Evolutionary conservation across 441 rosid species (phyloP), one percentile per base, ranked within the genome.

Genomic region (Populus tomentosa): DNA sequence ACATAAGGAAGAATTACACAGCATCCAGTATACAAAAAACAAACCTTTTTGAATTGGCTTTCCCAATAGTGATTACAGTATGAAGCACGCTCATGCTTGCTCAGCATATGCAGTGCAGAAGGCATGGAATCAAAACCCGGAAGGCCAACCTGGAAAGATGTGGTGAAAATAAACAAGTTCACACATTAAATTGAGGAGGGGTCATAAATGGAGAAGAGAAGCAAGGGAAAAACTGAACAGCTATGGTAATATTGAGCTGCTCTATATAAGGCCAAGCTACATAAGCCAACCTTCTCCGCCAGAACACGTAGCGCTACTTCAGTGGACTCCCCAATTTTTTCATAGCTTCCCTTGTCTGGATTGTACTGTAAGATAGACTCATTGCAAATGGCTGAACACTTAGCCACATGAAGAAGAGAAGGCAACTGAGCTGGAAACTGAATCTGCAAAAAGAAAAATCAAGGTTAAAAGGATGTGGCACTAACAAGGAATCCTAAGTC

Each of bases 81-180:
- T 28, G 99, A 94, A 28, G 98, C 99, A 72, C 98, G 98, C 76
- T 92, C 98, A 84, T 92, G 98, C 82, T 92, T 96, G 90, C 96
- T 96, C 81, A 96, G 87, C 91, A 92, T 84, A 79, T 92, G 86
- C 82, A 96, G 84, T 63, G 98, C 91, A 86, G 93, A 91, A 84
- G 98, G 94, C 97, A 96, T 91, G 78, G 98, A 92, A 87, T 96
- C 98, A 88, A 96, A 96, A 80, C 98, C 99, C 82, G 99, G 99
- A 86, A 96, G 97, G 71, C 99, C 99, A 87, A 96, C 92, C 99
- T 96, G 92, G 78, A 82, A 82, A 85, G 67, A 85, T 62, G 73
- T n/a, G 78, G 80, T 62, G 73, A 77, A 10, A 66, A 10, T 8
- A 66, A 26, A 62, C 23, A 8, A 66, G 14, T 18, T 21, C 10